Base-by-base conservation (phyloP, 2,329 filamentous ascomycete species). In the Mycosphaerella sp. region DNA sequence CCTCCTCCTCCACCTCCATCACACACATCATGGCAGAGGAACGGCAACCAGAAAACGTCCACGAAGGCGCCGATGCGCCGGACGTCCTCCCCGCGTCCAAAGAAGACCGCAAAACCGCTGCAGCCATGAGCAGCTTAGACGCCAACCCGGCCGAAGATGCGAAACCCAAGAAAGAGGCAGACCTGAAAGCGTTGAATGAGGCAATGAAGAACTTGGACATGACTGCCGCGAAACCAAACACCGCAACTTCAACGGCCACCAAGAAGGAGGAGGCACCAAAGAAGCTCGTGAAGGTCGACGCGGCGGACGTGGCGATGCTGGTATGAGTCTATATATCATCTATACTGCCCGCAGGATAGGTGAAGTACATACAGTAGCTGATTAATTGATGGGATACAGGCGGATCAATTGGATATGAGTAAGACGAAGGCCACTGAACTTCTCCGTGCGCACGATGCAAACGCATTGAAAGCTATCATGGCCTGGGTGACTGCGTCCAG, bases 91-190 rank as follows among this genome's bases (percentile, higher is more conserved):
- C 73, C 5, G 64, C 68, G 35, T 85, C 83, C 70, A 85, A 85
- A 64, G 85, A 89, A 70, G 85, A 88, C 71, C 82, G 85, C 70
- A 88, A 88, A 70, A 84, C 85, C 41, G 84, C 84, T 36, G 83
- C 82, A 6, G 86, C 86, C 27, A 79, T 89, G 53, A 85, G 84
- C 42, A 79, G 78, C 55, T 81, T 90, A 59, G 85, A 88, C 65
- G 74, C 72, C 52, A 72, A 73, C 49, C 75, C 76, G 42, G 75
- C 78, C 27, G 72, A 75, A 40, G 61, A 62, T 44, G 63, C 66
- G 30, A 64, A 69, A 14, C 64, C 70, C 2, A 76, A 78, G 63
- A 77, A 79, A 56, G 74, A 82, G 56, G 79, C 86, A 59, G 85
- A 89, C 66, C 73, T 80, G 46, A 84, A 84, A 54, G 86, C 86